phyloP scores from a whole-genome alignment of 257 asterid species.

The Henckelia pumila region DNA sequence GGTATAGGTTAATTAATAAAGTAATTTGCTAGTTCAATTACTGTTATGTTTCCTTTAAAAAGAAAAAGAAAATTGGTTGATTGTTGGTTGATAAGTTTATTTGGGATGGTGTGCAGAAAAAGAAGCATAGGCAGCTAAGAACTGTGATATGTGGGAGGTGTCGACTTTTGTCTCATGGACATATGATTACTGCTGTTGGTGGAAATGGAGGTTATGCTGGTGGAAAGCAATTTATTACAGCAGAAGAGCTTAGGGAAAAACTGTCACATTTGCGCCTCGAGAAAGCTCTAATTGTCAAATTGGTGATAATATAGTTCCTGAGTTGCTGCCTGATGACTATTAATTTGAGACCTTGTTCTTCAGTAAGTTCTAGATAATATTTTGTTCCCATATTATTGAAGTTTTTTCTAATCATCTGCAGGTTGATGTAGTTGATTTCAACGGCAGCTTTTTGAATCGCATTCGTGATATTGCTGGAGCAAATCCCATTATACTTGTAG shows the following conservation, averaged over 20 bases:
- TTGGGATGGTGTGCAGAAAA: constrained; percentile 56
- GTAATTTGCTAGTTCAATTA: not conserved
- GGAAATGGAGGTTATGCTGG: constrained; percentile 98
- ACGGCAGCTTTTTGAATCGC: constrained; percentile 85
- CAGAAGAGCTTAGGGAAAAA: constrained; percentile 93
- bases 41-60: not conserved
- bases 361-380: constrained; percentile 3
- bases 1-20: constrained; percentile 22
- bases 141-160: constrained; percentile 91
- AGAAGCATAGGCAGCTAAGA: constrained; percentile 79
- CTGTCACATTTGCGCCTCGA: constrained; percentile 79
- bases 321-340: not conserved
- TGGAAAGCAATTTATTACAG: constrained; percentile 91
- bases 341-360: constrained; percentile 16
- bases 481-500: constrained; percentile 85
- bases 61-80: not conserved
- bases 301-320: constrained; percentile 42
- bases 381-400: constrained; percentile 11
- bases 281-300: constrained; percentile 81
- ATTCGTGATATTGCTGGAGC: constrained; percentile 92
- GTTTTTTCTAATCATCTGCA: constrained; percentile 27
- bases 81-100: constrained; percentile 24
- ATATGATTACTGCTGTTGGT: constrained; percentile 98
- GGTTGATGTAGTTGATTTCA: constrained; percentile 99
- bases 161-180: constrained; percentile 88